Conservation (phyloP, 345 rosid species). For the Gossypium mustelinum region DNA sequence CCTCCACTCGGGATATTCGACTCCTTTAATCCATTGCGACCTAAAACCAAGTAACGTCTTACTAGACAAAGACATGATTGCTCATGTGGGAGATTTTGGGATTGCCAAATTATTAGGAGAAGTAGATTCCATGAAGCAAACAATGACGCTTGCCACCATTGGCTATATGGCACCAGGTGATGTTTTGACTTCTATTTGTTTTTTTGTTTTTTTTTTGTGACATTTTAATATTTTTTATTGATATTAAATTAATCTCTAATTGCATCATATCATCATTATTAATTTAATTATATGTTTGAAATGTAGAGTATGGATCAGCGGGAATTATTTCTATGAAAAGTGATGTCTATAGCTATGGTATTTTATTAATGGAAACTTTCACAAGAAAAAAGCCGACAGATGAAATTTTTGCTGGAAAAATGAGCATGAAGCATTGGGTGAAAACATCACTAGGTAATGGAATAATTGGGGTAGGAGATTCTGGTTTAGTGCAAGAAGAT, state of each 20-base stretch:
- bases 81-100: constrained; percentile 18
- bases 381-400: neutral
- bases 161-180: constrained; percentile 23
- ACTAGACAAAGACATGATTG: constrained; percentile 13
- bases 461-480: neutral
- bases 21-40: neutral
- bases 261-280: neutral
- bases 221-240: neutral
- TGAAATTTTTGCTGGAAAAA: neutral
- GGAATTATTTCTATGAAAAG: neutral
- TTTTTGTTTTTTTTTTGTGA: too few relatives aligned
- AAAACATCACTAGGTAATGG: neutral
- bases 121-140: neutral
- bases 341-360: neutral
- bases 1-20: constrained; percentile 11
- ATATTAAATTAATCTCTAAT: neutral
- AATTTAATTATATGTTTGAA: neutral
- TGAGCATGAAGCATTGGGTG: neutral
- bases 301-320: neutral
- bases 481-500: neutral
- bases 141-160: constrained; percentile 12
- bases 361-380: neutral
- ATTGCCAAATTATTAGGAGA: constrained; percentile 16
- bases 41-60: constrained; percentile 16
- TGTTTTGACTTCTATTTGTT: neutral